Evolutionary conservation across 169 alveolate genomes (phyloP).

Genomic region (Cryptosporidium tyzzeri): DNA sequence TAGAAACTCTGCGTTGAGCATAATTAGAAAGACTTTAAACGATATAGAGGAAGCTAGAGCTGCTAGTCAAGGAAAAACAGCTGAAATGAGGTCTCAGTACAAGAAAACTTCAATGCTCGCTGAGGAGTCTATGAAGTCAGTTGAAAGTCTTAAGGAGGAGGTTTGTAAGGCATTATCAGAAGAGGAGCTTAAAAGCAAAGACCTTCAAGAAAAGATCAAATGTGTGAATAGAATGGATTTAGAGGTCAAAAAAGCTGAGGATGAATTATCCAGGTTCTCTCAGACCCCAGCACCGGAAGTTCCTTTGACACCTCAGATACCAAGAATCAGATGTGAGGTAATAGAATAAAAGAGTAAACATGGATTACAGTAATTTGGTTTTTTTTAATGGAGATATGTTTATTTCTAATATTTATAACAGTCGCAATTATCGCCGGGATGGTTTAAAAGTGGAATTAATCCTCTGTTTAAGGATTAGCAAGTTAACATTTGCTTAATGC

Average conservation of each 20-base stretch:
- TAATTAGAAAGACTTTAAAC: conserved; percentile 17
- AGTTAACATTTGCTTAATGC: neutral
- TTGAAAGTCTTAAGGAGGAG: conserved; percentile 21
- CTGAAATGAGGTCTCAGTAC: conserved; percentile 10
- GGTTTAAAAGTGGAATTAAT: neutral
- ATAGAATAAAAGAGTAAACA: neutral
- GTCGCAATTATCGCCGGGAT: neutral
- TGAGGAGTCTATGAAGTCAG: conserved; percentile 34
- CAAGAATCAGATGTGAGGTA: conserved; percentile 10
- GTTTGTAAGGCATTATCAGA: conserved; percentile 32
- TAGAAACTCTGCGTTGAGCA: conserved; percentile 48
- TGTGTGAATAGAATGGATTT: conserved; percentile 36
- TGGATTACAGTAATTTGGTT: neutral
- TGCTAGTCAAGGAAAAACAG: conserved; percentile 19
- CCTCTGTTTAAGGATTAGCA: neutral
- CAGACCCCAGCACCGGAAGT: conserved; percentile 10
- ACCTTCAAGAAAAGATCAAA: conserved; percentile 16
- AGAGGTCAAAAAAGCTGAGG: neutral
- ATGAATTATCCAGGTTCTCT: neutral
- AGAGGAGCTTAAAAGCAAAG: conserved; percentile 34
- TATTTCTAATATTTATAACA: neutral
- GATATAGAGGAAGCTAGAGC: conserved; percentile 58
- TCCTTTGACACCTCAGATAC: conserved; percentile 37
- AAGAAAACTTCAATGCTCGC: conserved; percentile 5
- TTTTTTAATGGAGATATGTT: neutral